Conservation (phyloP, 208 protist species). For the Trypanosoma brucei region DNA sequence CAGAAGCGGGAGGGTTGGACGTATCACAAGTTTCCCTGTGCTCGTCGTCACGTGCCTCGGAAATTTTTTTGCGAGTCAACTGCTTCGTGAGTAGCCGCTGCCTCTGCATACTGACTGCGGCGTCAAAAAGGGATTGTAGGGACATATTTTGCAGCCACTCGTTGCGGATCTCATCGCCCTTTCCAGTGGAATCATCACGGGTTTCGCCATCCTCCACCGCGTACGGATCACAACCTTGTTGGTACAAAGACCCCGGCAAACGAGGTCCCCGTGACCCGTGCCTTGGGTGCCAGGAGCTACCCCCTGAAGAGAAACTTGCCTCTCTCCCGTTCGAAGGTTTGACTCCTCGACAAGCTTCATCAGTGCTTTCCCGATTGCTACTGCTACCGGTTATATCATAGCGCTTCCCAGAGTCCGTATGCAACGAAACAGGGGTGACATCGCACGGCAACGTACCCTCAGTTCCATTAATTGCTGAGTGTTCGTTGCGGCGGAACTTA, state of each 20-base stretch:
- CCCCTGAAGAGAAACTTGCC: too few relatives aligned
- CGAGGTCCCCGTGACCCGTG: background rate
- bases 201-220: conserved; percentile 1
- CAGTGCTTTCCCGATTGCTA: too few relatives aligned
- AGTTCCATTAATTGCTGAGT: background rate
- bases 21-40: too few relatives aligned
- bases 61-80: conserved; percentile 2
- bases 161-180: background rate
- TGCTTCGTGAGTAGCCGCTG: conserved; percentile 55
- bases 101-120: conserved; percentile 53
- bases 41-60: too few relatives aligned
- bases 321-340: too few relatives aligned
- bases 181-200: conserved; percentile 2
- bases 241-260: background rate
- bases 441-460: background rate
- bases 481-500: conserved; percentile 31
- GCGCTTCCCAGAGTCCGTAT: too few relatives aligned
- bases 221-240: conserved; percentile 1
- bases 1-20: too few relatives aligned
- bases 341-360: too few relatives aligned
- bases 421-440: background rate
- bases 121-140: conserved; percentile 67
- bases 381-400: too few relatives aligned
- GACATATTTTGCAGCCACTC: conserved; percentile 17
- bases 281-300: background rate